Evolutionary conservation across 768 basidiomycete species (phyloP).

Genomic region (Austroboletus eburneus): DNA sequence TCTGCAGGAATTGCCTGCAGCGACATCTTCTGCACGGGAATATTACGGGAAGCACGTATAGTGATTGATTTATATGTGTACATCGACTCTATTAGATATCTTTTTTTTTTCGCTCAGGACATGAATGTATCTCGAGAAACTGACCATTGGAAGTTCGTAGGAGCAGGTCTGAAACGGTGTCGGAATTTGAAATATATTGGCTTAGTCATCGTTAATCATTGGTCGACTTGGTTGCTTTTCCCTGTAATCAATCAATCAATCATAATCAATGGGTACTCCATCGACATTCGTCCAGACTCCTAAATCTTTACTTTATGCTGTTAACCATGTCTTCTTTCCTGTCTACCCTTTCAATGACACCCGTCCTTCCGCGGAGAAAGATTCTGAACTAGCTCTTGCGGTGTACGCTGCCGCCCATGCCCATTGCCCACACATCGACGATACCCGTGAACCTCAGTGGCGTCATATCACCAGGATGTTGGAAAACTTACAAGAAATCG

Average conservation of each 20-base stretch:
- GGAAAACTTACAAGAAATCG: background rate
- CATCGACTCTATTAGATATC: background rate
- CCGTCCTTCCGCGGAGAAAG: background rate
- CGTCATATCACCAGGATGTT: constrained; percentile 2
- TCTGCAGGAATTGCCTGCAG: constrained; percentile 18
- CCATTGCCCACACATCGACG: background rate
- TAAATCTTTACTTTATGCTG: background rate
- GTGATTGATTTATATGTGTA: background rate
- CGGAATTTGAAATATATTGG: too few species aligned
- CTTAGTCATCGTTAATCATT: too few species aligned
- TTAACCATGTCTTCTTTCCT: constrained; percentile 9
- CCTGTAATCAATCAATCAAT: too few species aligned
- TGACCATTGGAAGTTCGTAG: too few species aligned
- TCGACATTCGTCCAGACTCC: too few species aligned
- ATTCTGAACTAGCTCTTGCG: background rate
- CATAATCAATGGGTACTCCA: too few species aligned
- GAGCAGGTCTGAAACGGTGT: too few species aligned
- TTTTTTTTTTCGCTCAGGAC: too few species aligned
- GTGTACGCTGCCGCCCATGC: constrained; percentile 1
- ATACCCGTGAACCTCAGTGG: background rate
- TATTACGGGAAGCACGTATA: constrained; percentile 31
- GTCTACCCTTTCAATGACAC: background rate
- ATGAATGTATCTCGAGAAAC: too few species aligned
- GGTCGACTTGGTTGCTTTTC: too few species aligned
- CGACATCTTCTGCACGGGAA: constrained; percentile 29